Percentiles rank a stretch among this genome's conserved stretches.
These are phyloP conservation scores for Jaenimonas drosophilae DNA, from an alignment of 208 protist species.

Conservation along the genomic window DNA sequence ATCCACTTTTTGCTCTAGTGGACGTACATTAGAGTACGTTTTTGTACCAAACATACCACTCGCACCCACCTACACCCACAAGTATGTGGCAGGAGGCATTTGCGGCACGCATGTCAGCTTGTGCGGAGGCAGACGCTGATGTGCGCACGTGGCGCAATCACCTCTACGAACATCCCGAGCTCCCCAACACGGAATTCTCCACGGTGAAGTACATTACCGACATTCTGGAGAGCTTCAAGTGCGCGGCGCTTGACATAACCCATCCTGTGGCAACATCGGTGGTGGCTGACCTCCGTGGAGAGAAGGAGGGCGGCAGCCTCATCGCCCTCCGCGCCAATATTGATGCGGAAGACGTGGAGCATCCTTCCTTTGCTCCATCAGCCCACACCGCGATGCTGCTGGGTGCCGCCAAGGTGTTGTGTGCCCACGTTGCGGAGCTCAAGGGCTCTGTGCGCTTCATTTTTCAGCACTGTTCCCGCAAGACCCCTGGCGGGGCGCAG, in stretches of 20 bases:
- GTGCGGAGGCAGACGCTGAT: too few relatives aligned
- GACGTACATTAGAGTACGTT: too few relatives aligned
- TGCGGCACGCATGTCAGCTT: too few relatives aligned
- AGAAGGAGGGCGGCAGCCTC: background rate
- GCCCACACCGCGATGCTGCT: constrained; percentile 49
- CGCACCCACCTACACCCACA: too few relatives aligned
- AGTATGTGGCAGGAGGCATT: too few relatives aligned
- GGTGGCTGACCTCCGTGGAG: constrained; percentile 1
- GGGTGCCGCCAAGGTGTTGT: constrained; percentile 42
- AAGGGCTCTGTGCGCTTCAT: constrained; percentile 59
- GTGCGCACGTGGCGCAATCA: constrained; percentile 46
- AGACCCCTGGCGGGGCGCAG: constrained; percentile 30
- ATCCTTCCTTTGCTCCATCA: constrained; percentile 20
- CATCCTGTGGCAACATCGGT: constrained; percentile 25
- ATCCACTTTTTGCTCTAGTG: too few relatives aligned
- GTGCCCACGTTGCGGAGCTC: constrained; percentile 26
- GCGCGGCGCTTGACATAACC: constrained; percentile 22
- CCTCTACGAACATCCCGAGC: constrained; percentile 44
- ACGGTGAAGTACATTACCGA: constrained; percentile 38
- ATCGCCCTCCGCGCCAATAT: constrained; percentile 42
- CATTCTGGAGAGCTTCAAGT: constrained; percentile 21
- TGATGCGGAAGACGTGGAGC: constrained; percentile 36
- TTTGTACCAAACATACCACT: too few relatives aligned
- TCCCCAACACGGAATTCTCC: constrained; percentile 29
- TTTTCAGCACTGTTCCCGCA: constrained; percentile 53